These are phyloP conservation scores for Hymenoscyphus repandus DNA, from an alignment of 2,329 filamentous ascomycete species.

Conservation along the genomic window DNA sequence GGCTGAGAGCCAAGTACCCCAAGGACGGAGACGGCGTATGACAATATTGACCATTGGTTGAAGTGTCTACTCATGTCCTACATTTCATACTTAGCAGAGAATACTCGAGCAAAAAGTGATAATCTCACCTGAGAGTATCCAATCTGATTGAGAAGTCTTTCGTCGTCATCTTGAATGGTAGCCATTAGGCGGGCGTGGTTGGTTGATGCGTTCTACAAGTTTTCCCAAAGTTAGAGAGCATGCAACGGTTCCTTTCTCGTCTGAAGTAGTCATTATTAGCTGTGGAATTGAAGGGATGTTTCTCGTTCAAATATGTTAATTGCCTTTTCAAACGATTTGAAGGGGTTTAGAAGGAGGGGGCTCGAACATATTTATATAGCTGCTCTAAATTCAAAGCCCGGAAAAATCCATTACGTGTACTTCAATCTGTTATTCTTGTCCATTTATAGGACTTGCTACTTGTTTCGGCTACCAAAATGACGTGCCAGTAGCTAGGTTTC, in stretches of 20 bases:
- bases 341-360: background rate
- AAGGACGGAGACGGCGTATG: conserved; percentile 61
- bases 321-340: background rate
- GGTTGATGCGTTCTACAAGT: background rate
- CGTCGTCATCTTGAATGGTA: conserved; percentile 53
- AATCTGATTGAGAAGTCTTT: conserved; percentile 53
- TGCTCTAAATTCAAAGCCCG: background rate
- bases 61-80: conserved; percentile 59
- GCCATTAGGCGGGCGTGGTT: conserved; percentile 34
- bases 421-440: too few relatives aligned
- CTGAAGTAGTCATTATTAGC: conserved; percentile 2
- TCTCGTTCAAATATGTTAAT: background rate
- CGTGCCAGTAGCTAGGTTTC: too few relatives aligned
- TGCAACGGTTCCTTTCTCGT: background rate
- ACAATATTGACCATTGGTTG: conserved; percentile 61
- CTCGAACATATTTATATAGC: background rate
- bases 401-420: too few relatives aligned
- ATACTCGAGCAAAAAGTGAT: background rate
- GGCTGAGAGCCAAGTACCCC: conserved; percentile 62
- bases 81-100: background rate
- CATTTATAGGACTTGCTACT: too few relatives aligned
- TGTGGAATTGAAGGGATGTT: background rate
- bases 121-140: conserved; percentile 54
- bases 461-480: too few relatives aligned
- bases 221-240: background rate